Base-by-base conservation (phyloP, 192 early-diverging fungal genomes). In the Chytriomyces confervae region DNA sequence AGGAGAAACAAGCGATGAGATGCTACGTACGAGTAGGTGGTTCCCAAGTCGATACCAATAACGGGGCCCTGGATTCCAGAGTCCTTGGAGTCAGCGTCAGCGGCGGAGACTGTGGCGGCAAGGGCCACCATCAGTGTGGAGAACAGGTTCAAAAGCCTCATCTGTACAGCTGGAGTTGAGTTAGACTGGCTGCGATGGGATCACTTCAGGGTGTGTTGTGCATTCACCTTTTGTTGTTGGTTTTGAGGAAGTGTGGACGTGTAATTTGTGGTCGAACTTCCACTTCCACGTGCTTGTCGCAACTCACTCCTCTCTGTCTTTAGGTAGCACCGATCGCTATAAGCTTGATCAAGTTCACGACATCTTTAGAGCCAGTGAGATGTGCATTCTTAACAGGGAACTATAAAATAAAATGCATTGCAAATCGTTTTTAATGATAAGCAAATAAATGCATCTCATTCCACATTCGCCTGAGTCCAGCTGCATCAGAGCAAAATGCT, bases 41-140 rank as follows among this genome's bases (percentile, higher is more conserved):
- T 98, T 79, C 96, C 96, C 80, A 98, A 88, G 91, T 98, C 95
- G 84, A 96, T 95, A 84, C 94, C 94, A 77, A 94, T 95, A 74
- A 93, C 80, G 45, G 82, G 78, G 5, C 7, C 16, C 7, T 60
- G 23, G 49, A 83, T 78, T 10, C 27, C 64, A 47, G 44, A 20
- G 18, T 74, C 44, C 13, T 46, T 44, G 20, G 69, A 71, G 20
- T 71, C 69, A 46, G 18, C 20, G 53, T 72, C 70, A 1, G 50
- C 50, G 2, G 72, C 72, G 27, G 27, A 46, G 0, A 74, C 72
- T 24, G 20, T 60, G 3, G 61, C 57, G 60, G 72, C 72, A 9
- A 74, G 29, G 1, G 61, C 72, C 13, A 63, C 11, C 10, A 74
- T 8, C 11, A 74, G 3, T 9, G 72, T 74, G 2, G 72, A 62